Percentiles rank a stretch among this genome's conserved stretches.
phyloP scores from a whole-genome alignment of 2,329 filamentous ascomycete species.

The Taxawa tesnikishii region DNA sequence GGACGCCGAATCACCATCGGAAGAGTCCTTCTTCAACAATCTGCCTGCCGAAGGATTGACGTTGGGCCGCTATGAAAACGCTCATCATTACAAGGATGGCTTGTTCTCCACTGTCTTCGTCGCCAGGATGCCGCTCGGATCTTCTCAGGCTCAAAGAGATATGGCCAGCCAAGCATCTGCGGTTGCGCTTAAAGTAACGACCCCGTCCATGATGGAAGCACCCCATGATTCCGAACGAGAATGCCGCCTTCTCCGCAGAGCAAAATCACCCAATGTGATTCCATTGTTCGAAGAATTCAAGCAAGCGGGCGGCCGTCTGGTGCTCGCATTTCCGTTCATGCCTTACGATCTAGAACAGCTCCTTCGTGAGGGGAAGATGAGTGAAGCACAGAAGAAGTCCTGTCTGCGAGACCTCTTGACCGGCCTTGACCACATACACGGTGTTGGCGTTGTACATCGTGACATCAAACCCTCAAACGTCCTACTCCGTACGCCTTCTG shows the following conservation, averaged over 20 bases:
- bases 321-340: slow-evolving; percentile 78
- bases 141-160: slow-evolving; percentile 7
- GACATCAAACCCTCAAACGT: slow-evolving; percentile 92
- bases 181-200: slow-evolving; percentile 77
- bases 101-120: slow-evolving; percentile 60
- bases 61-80: slow-evolving; percentile 46
- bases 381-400: slow-evolving; percentile 25
- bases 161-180: slow-evolving; percentile 14
- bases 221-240: slow-evolving; percentile 79
- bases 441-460: slow-evolving; percentile 70
- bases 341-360: slow-evolving; percentile 59
- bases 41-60: slow-evolving; percentile 21
- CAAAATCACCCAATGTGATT: slow-evolving; percentile 49
- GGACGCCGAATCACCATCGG: slow-evolving; percentile 27
- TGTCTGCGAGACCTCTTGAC: slow-evolving; percentile 57
- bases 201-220: slow-evolving; percentile 56
- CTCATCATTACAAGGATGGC: slow-evolving; percentile 49
- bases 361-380: slow-evolving; percentile 37
- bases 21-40: slow-evolving; percentile 37
- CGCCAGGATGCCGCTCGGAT: not conserved
- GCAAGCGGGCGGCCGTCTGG: slow-evolving; percentile 57
- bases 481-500: slow-evolving; percentile 24
- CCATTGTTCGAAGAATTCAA: slow-evolving; percentile 59
- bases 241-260: slow-evolving; percentile 54
- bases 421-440: slow-evolving; percentile 61